phyloP scores from a whole-genome alignment of 2,329 filamentous ascomycete species.

The Zasmidium angulare region DNA sequence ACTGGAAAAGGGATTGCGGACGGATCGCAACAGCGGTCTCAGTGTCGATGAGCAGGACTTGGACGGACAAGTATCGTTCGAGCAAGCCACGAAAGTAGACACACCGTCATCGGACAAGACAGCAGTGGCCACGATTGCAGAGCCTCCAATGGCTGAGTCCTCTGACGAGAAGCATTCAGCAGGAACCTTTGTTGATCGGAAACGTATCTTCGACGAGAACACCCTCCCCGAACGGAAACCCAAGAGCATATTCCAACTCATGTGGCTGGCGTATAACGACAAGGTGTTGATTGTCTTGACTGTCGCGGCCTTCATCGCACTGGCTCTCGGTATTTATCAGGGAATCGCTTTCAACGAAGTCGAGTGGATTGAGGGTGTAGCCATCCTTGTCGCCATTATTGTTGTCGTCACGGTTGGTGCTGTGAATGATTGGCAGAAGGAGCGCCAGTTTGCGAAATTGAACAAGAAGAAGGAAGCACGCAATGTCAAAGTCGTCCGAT shows the following conservation, averaged over 20 bases:
- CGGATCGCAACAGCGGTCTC: slow-evolving; percentile 64
- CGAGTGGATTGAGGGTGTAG: slow-evolving; percentile 80
- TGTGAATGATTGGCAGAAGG: slow-evolving; percentile 81
- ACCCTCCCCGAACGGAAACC: slow-evolving; percentile 67
- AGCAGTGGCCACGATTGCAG: slow-evolving; percentile 12
- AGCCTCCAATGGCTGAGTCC: slow-evolving; percentile 22
- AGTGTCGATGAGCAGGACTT: slow-evolving; percentile 67
- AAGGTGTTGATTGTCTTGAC: slow-evolving; percentile 74
- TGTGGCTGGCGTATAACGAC: slow-evolving; percentile 82
- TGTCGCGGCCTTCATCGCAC: slow-evolving; percentile 69
- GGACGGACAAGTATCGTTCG: slow-evolving; percentile 66
- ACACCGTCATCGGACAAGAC: slow-evolving; percentile 33
- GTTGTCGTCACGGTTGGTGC: slow-evolving; percentile 76
- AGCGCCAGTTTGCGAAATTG: slow-evolving; percentile 75
- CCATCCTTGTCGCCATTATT: slow-evolving; percentile 73
- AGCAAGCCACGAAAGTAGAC: slow-evolving; percentile 51
- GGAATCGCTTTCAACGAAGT: slow-evolving; percentile 56
- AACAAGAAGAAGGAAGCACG: slow-evolving; percentile 79
- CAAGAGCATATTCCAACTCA: slow-evolving; percentile 68
- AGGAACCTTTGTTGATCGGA: slow-evolving; percentile 60
- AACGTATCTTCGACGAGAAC: slow-evolving; percentile 69
- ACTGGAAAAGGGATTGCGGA: slow-evolving; percentile 70
- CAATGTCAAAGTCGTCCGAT: slow-evolving; percentile 72
- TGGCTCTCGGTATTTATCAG: slow-evolving; percentile 74
- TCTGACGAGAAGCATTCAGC: slow-evolving; percentile 11